phyloP scores from a whole-genome alignment of 2,329 filamentous ascomycete species.

The Monosporascus sp. region DNA sequence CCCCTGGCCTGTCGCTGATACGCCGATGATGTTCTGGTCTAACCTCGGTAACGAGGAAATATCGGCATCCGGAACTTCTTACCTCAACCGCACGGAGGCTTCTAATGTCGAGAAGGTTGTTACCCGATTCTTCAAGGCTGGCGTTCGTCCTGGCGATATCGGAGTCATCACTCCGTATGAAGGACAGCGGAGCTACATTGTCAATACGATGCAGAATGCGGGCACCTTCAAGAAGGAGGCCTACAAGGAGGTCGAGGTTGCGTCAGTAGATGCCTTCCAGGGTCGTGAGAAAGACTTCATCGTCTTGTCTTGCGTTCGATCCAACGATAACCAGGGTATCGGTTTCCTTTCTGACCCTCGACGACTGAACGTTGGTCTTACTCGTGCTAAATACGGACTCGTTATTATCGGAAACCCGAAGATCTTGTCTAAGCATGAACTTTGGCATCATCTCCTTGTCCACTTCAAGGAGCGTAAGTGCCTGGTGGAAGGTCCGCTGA shows the following conservation, averaged over 20 bases:
- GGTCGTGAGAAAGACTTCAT: conserved; percentile 99
- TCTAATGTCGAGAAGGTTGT: conserved; percentile 98
- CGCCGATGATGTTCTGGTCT: conserved; percentile 99
- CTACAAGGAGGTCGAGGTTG: conserved; percentile 98
- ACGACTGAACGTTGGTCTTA: conserved; percentile 93
- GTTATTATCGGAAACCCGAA: conserved; percentile 98
- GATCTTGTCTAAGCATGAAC: conserved; percentile 91
- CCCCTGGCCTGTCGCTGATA: conserved; percentile 90
- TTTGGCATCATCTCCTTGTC: conserved; percentile 91
- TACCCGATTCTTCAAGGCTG: conserved; percentile 97
- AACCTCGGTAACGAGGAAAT: conserved; percentile 98
- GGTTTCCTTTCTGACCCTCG: conserved; percentile 97
- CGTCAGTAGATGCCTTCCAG: conserved; percentile 97
- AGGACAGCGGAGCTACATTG: conserved; percentile 95
- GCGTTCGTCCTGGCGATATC: conserved; percentile 88
- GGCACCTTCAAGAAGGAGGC: conserved; percentile 97
- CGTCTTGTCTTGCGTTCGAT: conserved; percentile 93
- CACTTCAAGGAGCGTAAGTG: conserved; percentile 98
- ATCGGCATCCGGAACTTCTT: conserved; percentile 93
- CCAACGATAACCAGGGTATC: conserved; percentile 98
- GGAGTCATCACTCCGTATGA: conserved; percentile 99
- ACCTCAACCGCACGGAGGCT: conserved; percentile 94
- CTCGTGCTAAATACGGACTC: conserved; percentile 91
- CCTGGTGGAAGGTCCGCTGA: conserved; percentile 89
- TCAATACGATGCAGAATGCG: conserved; percentile 98